Evolutionary conservation across 164 flowering plant species (phyloP).

Genomic region (Amborella trichopoda): DNA sequence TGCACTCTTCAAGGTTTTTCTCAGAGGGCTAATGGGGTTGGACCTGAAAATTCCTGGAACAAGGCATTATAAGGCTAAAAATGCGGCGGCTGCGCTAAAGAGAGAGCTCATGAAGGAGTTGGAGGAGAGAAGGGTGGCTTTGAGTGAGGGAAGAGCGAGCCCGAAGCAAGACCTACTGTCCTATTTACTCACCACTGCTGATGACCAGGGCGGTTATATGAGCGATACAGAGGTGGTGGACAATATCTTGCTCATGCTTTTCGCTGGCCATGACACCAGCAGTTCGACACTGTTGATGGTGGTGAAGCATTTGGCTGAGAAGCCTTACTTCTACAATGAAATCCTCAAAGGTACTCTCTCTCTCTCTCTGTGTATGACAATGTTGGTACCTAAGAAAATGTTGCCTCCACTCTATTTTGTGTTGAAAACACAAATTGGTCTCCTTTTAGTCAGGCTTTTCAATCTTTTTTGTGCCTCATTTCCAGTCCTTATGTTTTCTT

Average conservation of each 20-base stretch:
- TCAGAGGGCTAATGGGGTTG: background rate
- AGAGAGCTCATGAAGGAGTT: background rate
- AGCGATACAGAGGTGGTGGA: background rate
- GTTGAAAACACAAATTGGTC: no score
- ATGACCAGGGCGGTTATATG: background rate
- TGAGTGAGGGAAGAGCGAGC: background rate
- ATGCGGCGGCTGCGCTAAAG: background rate
- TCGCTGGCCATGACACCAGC: background rate
- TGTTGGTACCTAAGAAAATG: no score
- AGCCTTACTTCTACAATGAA: background rate
- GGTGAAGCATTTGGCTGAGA: background rate
- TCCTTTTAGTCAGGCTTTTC: background rate
- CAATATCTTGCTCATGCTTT: background rate
- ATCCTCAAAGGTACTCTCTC: conserved; percentile 2
- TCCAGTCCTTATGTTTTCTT: no score
- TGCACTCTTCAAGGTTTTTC: background rate
- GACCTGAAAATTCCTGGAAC: background rate
- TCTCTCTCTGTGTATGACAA: background rate
- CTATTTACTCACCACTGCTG: background rate
- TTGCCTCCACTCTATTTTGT: no score
- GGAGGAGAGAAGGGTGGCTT: background rate
- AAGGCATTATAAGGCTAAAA: no score
- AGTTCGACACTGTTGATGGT: background rate
- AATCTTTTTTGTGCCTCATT: no score
- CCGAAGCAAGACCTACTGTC: background rate